Percentiles rank a stretch among this genome's conserved stretches.
phyloP scores from a whole-genome alignment of 2,329 filamentous ascomycete genomes.

The Aspergillus alliaceus region DNA sequence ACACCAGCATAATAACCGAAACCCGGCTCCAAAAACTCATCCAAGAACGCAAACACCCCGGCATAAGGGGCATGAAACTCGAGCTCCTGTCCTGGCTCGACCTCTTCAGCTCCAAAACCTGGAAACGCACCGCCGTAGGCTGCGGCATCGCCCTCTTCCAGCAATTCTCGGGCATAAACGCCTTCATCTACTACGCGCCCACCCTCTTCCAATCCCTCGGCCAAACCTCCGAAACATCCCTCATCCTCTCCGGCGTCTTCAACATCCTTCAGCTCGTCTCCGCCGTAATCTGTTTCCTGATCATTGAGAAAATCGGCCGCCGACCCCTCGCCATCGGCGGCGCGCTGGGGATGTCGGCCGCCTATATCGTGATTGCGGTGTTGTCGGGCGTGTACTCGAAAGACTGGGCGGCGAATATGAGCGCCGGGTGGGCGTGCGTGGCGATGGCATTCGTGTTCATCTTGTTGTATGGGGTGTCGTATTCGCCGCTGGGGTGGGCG shows the following conservation, averaged over 20 bases:
- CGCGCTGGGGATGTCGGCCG: slow-evolving; percentile 35
- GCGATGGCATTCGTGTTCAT: slow-evolving; percentile 18
- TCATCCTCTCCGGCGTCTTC: slow-evolving; percentile 56
- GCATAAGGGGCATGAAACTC: neutral
- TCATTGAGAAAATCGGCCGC: slow-evolving; percentile 19
- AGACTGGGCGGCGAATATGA: slow-evolving; percentile 20
- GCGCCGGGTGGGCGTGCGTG: slow-evolving; percentile 20
- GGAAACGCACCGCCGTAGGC: slow-evolving; percentile 29
- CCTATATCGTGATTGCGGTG: slow-evolving; percentile 30
- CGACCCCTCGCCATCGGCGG: slow-evolving; percentile 65
- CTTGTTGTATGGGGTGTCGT: slow-evolving; percentile 22
- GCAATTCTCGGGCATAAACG: slow-evolving; percentile 45
- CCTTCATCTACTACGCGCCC: slow-evolving; percentile 56
- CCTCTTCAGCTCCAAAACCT: slow-evolving; percentile 45
- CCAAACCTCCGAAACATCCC: slow-evolving; percentile 65
- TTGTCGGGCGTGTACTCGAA: slow-evolving; percentile 19
- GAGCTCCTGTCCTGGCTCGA: slow-evolving; percentile 43
- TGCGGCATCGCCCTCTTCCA: slow-evolving; percentile 46
- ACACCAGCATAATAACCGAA: neutral
- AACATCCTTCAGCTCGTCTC: slow-evolving; percentile 60
- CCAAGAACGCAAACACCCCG: neutral
- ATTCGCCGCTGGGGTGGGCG: slow-evolving; percentile 36
- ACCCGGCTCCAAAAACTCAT: neutral
- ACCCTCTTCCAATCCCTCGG: slow-evolving; percentile 40
- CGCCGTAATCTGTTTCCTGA: slow-evolving; percentile 52